A percentile compares a stretch with the other conserved stretches of the same genome.
These are phyloP conservation scores for Fusarium sacchari DNA, from an alignment of 2,329 filamentous ascomycete genomes.

Conservation along the genomic window DNA sequence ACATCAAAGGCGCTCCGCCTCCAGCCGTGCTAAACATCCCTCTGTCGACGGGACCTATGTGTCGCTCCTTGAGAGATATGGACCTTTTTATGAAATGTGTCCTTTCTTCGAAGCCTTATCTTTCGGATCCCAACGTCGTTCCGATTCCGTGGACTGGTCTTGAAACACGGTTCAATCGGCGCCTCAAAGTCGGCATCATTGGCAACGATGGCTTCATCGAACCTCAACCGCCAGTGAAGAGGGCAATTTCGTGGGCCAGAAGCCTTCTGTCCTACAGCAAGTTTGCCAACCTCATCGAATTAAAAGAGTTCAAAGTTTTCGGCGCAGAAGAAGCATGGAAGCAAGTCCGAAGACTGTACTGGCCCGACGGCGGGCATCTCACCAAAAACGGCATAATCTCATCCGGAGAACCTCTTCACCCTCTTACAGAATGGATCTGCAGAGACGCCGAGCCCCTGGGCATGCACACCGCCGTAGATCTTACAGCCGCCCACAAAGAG, in stretches of 20 bases:
- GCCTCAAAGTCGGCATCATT: constrained; percentile 56
- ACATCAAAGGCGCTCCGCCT: constrained; percentile 35
- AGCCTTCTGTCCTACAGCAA: constrained; percentile 29
- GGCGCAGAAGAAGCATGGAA: constrained; percentile 43
- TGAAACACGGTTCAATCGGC: constrained; percentile 1
- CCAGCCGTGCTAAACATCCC: constrained; percentile 48
- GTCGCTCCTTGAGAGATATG: constrained; percentile 38
- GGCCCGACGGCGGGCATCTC: constrained; percentile 54
- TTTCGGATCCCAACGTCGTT: constrained; percentile 44
- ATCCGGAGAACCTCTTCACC: constrained; percentile 56
- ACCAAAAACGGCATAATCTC: constrained; percentile 45
- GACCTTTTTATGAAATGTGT: constrained; percentile 31
- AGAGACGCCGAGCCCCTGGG: constrained; percentile 41
- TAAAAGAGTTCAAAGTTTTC: constrained; percentile 51
- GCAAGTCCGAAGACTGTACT: constrained; percentile 55
- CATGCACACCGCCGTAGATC: constrained; percentile 31
- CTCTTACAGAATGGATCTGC: constrained; percentile 55
- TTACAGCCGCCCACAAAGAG: constrained; percentile 19
- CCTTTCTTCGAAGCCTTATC: constrained; percentile 27
- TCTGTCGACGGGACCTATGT: constrained; percentile 37
- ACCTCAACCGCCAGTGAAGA: constrained; percentile 52
- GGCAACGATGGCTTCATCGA: constrained; percentile 50
- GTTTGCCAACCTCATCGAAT: constrained; percentile 35
- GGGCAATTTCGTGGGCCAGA: constrained; percentile 51
- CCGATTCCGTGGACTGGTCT: constrained; percentile 47